Base-by-base conservation (phyloP, 140 eudicot species). In the Cichorium intybus region DNA sequence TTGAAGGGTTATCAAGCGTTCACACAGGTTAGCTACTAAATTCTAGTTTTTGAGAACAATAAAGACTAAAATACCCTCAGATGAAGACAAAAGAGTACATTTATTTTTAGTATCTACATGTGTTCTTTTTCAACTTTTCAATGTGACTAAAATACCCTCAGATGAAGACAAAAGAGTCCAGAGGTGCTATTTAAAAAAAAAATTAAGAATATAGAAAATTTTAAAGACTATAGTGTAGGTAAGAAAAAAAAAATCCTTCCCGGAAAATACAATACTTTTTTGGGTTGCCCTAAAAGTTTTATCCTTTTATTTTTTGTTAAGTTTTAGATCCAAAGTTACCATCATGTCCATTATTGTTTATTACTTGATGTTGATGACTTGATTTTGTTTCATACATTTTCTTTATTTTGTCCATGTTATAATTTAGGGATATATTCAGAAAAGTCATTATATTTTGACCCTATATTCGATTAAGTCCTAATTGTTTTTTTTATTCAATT, bases 1-100 rank as follows among this genome's bases (percentile, higher is more conserved):
- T 71, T 93, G 57, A 93, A 93, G 75, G 99, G 95, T 53, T 93
- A 93, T 72, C 99, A 93, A 70, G 99, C 99, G 37, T 93, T 93
- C 77, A 93, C 99, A 49, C 97, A 93, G 99, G 99, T 92, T 92
- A 66, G 52, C 39, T 23, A 16, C 72, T 24, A 35, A 10, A 20
- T 62, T 29, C 72, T 69, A 12, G 14, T 55, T 9, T 29, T 53
- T 22, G 49, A 56, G 56, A 56, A 68, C 73, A 24, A 16, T 55
- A 24, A 21, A 10, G 54, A 24, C 26, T 67, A 7, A 66, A 66
- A 46, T 53, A 29, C 41, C 43, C 62, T 26, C 35, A 54, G n/a
- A n/a, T n/a, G n/a, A n/a, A n/a, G n/a, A 49, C 47, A 34, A 12
- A 26, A 63, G 27, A 62, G 24, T 46, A n/a, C 24, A n/a, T 26